Base-by-base conservation (phyloP, 495 filamentous ascomycete species). In the Aspergillus saccharolyticus region DNA sequence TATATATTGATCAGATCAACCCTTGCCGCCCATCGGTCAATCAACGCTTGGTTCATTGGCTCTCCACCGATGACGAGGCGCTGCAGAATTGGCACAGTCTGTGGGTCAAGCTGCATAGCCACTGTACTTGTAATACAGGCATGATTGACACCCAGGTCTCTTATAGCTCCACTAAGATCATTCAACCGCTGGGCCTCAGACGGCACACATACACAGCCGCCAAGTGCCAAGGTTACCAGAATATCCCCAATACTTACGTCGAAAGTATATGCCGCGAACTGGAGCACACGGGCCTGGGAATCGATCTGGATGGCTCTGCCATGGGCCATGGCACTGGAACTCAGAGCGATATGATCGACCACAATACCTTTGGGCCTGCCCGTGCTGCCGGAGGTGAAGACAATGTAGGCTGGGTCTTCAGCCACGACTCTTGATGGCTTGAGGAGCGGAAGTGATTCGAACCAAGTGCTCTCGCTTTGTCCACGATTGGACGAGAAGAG, bases 21-120 rank as follows among this genome's bases (percentile, higher is more conserved):
- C 7, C 42, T 22, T 47, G 10, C 12, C 0, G 24, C 5, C 55
- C 55, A 58, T 1, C 6, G 44, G 10, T 28, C 8, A 14, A 52
- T 45, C 21, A 57, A 46, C 2, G 44, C 15, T 0, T 61, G 61
- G 2, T 57, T 48, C 55, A 81, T 65, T 14, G 74, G 54, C 54
- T 84, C 81, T 10, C 79, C 79, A 16, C 56, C 67, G 8, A 73
- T 56, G n/a, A 72, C 59, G 10, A 80, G 44, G 3, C 54, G 67
- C 30, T 60, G 53, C 4, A 80, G 57, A 5, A 48, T 63, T 6
- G 73, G 71, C 14, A 78, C 57, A 9, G 57, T 62, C 12, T 44
- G 30, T 14, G 73, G 72, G 14, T 57, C 53, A 15, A 74, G 30
- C 5, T 65, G 52, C 0, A 58, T 60, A 0, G 62, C 62, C 0